Percentiles rank a stretch among this genome's conserved stretches.
These are phyloP conservation scores for Coccomyxa sp. DNA, from an alignment of 139 green algal genomes.

Conservation along the genomic window DNA sequence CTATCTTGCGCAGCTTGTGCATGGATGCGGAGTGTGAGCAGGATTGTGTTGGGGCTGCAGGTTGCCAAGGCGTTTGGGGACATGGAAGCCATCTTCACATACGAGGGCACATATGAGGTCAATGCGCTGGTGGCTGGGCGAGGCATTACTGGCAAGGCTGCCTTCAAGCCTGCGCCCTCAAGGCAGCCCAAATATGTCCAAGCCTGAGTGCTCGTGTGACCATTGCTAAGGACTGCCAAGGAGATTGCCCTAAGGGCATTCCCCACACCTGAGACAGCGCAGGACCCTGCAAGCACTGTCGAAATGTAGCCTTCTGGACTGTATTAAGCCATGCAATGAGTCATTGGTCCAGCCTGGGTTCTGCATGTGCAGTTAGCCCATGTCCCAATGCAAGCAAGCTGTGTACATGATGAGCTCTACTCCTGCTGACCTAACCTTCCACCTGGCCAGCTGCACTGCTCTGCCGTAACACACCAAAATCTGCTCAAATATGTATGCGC, in stretches of 20 bases:
- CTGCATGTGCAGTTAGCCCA: background rate
- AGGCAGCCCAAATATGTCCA: constrained; percentile 7
- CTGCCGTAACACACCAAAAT: background rate
- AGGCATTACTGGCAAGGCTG: constrained; percentile 74
- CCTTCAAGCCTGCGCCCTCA: constrained; percentile 62
- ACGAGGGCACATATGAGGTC: constrained; percentile 88
- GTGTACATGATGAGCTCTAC: background rate
- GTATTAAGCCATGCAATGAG: background rate
- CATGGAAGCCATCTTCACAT: constrained; percentile 83
- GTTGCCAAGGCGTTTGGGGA: constrained; percentile 87
- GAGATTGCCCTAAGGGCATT: no score
- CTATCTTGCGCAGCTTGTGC: background rate
- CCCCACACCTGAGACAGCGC: background rate
- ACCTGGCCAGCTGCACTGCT: background rate
- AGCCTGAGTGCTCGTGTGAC: no score
- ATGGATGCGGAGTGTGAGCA: background rate
- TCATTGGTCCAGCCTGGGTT: background rate
- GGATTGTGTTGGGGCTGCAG: background rate
- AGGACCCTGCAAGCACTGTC: background rate
- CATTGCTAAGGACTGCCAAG: no score
- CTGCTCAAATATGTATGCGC: no score
- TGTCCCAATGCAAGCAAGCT: background rate
- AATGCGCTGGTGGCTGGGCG: constrained; percentile 86
- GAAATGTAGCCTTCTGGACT: background rate
- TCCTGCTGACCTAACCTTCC: background rate